Conservation (phyloP, 148 eudicot species). For the Beta vulgaris region DNA sequence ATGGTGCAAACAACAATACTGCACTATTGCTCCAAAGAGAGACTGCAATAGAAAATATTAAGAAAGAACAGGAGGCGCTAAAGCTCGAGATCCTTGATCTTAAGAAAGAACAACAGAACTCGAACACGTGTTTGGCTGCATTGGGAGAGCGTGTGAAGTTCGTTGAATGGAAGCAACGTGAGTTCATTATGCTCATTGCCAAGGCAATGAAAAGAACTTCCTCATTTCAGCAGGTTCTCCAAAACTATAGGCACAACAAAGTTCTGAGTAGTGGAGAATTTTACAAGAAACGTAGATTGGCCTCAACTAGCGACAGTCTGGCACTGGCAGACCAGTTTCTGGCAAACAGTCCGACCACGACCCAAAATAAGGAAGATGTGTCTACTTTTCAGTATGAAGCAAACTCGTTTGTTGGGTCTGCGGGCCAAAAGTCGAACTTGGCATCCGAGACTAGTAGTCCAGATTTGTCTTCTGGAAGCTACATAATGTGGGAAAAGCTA, state of each 20-base stretch:
- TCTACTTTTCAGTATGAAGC: conserved; percentile 35
- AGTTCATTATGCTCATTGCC: conserved; percentile 44
- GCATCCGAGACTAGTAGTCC: conserved; percentile 28
- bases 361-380: conserved; percentile 27
- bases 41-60: conserved; percentile 44
- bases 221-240: conserved; percentile 35
- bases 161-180: conserved; percentile 45
- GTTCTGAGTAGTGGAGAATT: conserved; percentile 28
- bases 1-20: conserved; percentile 20
- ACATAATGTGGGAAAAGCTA: conserved; percentile 63
- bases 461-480: conserved; percentile 39
- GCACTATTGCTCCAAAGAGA: conserved; percentile 23
- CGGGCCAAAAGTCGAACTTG: conserved; percentile 24
- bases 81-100: conserved; percentile 45
- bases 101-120: conserved; percentile 47
- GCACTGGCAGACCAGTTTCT: conserved; percentile 14
- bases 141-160: conserved; percentile 43
- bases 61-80: conserved; percentile 41
- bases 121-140: conserved; percentile 35
- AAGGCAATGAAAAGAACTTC: conserved; percentile 45
- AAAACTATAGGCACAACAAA: conserved; percentile 39
- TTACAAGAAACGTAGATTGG: conserved; percentile 46
- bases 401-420: conserved; percentile 23
- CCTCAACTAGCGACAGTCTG: conserved; percentile 13
- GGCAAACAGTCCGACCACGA: neutral